phyloP scores from a whole-genome alignment of 2,329 filamentous ascomycete species.

The Neobulgaria alba region DNA sequence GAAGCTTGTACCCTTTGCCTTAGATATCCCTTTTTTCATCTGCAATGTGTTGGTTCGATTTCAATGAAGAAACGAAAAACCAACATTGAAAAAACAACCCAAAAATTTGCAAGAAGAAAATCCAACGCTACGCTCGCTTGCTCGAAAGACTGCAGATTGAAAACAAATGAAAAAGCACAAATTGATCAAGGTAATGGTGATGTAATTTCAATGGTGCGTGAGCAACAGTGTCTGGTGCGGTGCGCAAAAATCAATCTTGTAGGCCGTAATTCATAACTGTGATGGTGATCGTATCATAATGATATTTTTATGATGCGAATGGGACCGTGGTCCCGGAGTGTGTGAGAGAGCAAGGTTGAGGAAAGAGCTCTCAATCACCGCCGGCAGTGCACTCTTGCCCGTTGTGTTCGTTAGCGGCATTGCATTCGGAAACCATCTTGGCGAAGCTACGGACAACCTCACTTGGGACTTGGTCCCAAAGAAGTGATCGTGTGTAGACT shows the following conservation, averaged over 20 bases:
- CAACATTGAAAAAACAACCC: not conserved
- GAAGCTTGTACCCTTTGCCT: not conserved
- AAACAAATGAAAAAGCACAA: constrained; percentile 20
- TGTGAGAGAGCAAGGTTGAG: constrained; percentile 13
- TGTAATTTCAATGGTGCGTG: not conserved
- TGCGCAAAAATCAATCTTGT: not conserved
- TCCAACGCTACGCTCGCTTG: constrained; percentile 27
- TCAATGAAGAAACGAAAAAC: constrained; percentile 14
- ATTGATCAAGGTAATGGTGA: constrained; percentile 17
- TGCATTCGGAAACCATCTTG: constrained; percentile 77
- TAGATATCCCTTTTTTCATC: too few relatives aligned
- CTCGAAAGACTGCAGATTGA: constrained; percentile 13
- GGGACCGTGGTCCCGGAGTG: not conserved
- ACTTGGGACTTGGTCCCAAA: constrained; percentile 88
- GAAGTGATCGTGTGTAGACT: constrained; percentile 83
- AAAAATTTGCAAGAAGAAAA: constrained; percentile 30
- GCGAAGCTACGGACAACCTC: constrained; percentile 91
- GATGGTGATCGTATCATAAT: constrained; percentile 1
- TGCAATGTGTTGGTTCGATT: not conserved
- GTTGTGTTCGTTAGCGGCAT: constrained; percentile 29
- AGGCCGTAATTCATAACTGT: not conserved
- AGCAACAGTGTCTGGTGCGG: not conserved
- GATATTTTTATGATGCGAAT: not conserved
- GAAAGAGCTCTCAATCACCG: constrained; percentile 5
- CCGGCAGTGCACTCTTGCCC: constrained; percentile 12